Percentiles rank a stretch among this genome's conserved stretches.
Conservation (phyloP, 345 rosid genomes). For the Sonneratia caseolaris region DNA sequence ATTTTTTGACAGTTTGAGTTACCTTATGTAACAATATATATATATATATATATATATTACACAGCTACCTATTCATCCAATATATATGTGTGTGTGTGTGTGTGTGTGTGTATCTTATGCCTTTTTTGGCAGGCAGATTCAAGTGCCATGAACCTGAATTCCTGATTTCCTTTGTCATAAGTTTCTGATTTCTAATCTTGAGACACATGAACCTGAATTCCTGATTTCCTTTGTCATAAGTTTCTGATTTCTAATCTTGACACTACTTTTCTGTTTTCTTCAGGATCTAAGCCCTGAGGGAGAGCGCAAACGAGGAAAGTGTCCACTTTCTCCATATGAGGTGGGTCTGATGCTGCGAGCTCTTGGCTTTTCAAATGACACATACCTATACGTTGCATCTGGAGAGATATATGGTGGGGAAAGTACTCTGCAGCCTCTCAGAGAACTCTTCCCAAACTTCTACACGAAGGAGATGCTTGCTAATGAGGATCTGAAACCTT, state of each 20-base stretch:
- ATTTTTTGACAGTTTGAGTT: neutral
- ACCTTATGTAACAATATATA: neutral
- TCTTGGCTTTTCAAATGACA: constrained; percentile 82
- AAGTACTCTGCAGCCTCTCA: constrained; percentile 67
- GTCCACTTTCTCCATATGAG: constrained; percentile 95
- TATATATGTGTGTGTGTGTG: too few relatives aligned
- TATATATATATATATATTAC: too few relatives aligned
- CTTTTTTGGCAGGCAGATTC: neutral
- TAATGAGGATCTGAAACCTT: constrained; percentile 55
- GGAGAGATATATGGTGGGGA: constrained; percentile 99
- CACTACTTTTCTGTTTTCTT: constrained; percentile 1
- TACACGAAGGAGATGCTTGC: constrained; percentile 94
- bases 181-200: neutral
- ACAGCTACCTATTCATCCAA: too few relatives aligned
- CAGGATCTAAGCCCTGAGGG: constrained; percentile 84
- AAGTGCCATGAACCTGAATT: neutral
- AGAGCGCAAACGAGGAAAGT: constrained; percentile 89
- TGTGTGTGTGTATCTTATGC: neutral
- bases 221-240: neutral
- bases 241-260: neutral
- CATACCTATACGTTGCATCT: constrained; percentile 84
- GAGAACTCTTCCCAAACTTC: constrained; percentile 88
- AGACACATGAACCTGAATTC: neutral
- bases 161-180: neutral
- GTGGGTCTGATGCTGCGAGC: constrained; percentile 95